Evolutionary conservation across 441 rosid genomes (phyloP).

Genomic region (Caryocar brasiliense): DNA sequence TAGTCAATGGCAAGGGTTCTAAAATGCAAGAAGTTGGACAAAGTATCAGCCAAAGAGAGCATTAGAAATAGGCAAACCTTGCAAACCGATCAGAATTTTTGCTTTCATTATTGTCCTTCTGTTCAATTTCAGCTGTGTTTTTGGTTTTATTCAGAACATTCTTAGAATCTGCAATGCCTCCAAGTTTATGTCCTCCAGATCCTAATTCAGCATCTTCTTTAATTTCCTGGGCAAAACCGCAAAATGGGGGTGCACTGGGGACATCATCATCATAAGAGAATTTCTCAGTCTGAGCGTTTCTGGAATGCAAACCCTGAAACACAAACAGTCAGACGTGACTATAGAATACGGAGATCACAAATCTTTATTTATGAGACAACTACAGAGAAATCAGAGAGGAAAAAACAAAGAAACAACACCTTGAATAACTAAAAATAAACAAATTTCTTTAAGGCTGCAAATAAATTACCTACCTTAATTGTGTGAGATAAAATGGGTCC

Average conservation of each 20-base stretch:
- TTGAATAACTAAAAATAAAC: no score
- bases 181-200: conserved; percentile 21
- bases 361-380: no score
- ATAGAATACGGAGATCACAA: no score
- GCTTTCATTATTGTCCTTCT: conserved; percentile 30
- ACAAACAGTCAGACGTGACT: no score
- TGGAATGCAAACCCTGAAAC: conserved; percentile 39
- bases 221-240: conserved; percentile 46
- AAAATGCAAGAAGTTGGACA: no score
- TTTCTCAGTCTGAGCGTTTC: conserved; percentile 22
- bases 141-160: conserved; percentile 16
- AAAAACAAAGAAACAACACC: no score
- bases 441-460: no score
- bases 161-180: conserved; percentile 11
- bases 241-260: conserved; percentile 92
- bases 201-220: conserved; percentile 33
- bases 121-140: conserved; percentile 18
- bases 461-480: no score
- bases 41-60: not conserved
- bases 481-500: no score
- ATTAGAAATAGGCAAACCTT: conserved; percentile 38
- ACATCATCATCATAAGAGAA: conserved; percentile 47
- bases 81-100: conserved; percentile 37
- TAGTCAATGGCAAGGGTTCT: no score
- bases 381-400: not conserved